These are phyloP conservation scores for Nadsonia commutata DNA, from an alignment of 1,139 yeast species.

Conservation along the genomic window DNA sequence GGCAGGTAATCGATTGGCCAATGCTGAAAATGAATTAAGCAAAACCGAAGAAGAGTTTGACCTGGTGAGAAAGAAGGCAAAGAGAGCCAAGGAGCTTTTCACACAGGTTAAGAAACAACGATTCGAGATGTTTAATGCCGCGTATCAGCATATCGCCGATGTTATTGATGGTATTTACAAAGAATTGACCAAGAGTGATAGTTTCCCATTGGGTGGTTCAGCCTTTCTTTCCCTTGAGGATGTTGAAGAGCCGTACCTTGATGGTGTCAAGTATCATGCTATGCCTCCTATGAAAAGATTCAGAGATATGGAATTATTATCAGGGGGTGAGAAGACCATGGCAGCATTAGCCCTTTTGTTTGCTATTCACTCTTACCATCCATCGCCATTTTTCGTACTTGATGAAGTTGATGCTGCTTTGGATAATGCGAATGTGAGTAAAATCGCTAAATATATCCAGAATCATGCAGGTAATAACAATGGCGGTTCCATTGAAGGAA, in stretches of 20 bases:
- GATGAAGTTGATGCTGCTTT: conserved; percentile 98
- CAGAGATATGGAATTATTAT: conserved; percentile 79
- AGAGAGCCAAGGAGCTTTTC: conserved; percentile 40
- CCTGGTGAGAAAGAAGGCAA: conserved; percentile 46
- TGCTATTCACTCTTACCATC: conserved; percentile 82
- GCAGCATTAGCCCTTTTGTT: conserved; percentile 89
- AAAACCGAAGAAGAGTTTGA: conserved; percentile 54
- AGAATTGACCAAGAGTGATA: conserved; percentile 55
- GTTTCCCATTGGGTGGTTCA: conserved; percentile 67
- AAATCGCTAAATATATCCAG: conserved; percentile 71
- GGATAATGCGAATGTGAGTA: conserved; percentile 75
- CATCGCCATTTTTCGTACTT: conserved; percentile 88
- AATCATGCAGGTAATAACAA: conserved; percentile 64
- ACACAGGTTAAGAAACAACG: conserved; percentile 47
- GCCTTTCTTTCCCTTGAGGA: conserved; percentile 81
- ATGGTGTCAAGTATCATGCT: conserved; percentile 81
- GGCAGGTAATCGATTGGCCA: conserved; percentile 63
- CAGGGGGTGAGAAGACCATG: conserved; percentile 95
- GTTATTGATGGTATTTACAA: conserved; percentile 72
- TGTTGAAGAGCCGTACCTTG: conserved; percentile 67
- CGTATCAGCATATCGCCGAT: conserved; percentile 61
- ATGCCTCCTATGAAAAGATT: conserved; percentile 95
- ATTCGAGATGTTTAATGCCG: conserved; percentile 46
- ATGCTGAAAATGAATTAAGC: conserved; percentile 47
- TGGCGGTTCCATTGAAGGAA: conserved; percentile 4